A percentile compares a stretch with the other conserved stretches of the same genome.
phyloP scores from a whole-genome alignment of 148 eudicot genomes.

The Selenicereus undatus region DNA sequence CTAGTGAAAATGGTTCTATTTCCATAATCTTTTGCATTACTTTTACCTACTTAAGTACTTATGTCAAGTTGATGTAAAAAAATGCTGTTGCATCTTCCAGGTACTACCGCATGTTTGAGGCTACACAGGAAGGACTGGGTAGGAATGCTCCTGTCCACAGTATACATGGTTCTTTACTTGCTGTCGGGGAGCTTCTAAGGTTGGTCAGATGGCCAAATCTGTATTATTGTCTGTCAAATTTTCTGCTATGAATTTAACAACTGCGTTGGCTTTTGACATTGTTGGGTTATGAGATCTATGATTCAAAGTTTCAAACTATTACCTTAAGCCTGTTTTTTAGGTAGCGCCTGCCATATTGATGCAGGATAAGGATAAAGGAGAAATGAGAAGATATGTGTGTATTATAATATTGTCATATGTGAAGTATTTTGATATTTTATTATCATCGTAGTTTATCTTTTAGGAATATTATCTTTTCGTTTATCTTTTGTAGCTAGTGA shows the following conservation, averaged over 20 bases:
- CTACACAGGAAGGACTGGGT: slow-evolving; percentile 93
- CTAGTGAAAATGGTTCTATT: background rate
- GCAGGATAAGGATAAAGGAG: too few relatives aligned
- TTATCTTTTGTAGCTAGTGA: too few relatives aligned
- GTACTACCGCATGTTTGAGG: slow-evolving; percentile 99
- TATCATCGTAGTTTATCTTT: too few relatives aligned
- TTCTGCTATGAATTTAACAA: background rate
- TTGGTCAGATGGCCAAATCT: slow-evolving; percentile 29
- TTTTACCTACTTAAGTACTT: background rate
- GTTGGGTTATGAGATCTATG: background rate
- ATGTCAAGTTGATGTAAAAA: background rate
- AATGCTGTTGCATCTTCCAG: slow-evolving; percentile 33
- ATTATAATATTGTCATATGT: too few relatives aligned
- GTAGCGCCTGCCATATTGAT: background rate
- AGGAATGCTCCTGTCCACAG: slow-evolving; percentile 92
- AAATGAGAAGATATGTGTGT: too few relatives aligned
- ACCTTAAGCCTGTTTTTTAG: background rate
- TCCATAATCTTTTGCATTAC: background rate
- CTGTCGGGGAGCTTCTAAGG: slow-evolving; percentile 96
- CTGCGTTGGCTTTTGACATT: background rate
- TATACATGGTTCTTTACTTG: slow-evolving; percentile 97
- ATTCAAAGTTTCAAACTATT: background rate
- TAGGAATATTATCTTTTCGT: too few relatives aligned
- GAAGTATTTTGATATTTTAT: too few relatives aligned
- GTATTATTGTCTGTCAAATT: background rate